A percentile compares a stretch with the other conserved stretches of the same genome.
These are phyloP conservation scores for Calonectria multiphialidica DNA, from an alignment of 2,329 filamentous ascomycete genomes.

Conservation along the genomic window DNA sequence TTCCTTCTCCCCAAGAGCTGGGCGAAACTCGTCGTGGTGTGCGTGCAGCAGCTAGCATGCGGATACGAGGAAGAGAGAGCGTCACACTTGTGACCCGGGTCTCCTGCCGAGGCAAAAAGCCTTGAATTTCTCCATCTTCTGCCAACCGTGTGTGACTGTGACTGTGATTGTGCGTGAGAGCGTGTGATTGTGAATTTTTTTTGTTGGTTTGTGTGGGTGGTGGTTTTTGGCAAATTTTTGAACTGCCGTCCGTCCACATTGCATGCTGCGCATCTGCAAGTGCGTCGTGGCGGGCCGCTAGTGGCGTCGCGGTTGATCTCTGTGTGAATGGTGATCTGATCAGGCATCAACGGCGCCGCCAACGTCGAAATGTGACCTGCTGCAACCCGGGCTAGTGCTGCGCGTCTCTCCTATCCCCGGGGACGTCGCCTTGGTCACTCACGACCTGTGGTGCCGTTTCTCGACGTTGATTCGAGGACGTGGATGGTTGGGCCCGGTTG, in stretches of 20 bases:
- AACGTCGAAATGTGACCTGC: not conserved
- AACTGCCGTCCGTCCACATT: not conserved
- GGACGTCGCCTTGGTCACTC: not conserved
- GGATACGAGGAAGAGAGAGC: constrained; percentile 5
- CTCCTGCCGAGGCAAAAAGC: not conserved
- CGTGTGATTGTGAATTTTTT: not conserved
- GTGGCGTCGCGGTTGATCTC: not conserved
- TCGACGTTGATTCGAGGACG: not conserved
- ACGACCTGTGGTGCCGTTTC: not conserved
- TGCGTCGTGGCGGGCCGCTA: constrained; percentile 3
- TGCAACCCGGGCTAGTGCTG: not conserved
- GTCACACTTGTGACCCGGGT: not conserved
- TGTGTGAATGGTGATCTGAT: not conserved
- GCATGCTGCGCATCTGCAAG: not conserved
- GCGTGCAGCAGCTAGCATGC: not conserved
- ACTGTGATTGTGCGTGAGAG: not conserved
- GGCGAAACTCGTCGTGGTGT: not conserved
- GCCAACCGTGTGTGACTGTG: not conserved
- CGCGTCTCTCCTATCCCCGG: not conserved
- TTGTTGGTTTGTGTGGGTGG: not conserved
- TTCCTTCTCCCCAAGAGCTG: not conserved
- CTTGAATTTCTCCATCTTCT: not conserved
- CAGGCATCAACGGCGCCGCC: not conserved
- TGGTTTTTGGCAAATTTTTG: not conserved
- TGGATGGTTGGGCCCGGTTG: not conserved